Evolutionary conservation across 1,139 yeast species (phyloP), one percentile per base, ranked within the genome.

Genomic region (Suhomyces chickasaworum): DNA sequence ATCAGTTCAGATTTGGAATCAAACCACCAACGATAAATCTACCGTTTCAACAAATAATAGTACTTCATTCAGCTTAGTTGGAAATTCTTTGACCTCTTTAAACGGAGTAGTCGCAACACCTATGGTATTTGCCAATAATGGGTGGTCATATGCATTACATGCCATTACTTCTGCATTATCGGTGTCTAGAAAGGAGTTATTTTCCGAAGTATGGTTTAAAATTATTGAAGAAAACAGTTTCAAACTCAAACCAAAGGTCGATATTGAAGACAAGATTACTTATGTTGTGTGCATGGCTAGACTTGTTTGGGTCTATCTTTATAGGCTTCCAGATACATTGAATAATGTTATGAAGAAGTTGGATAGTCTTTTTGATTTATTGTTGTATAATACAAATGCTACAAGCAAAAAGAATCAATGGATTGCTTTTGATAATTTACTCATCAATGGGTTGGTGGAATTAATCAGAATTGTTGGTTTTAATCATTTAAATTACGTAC

Each of bases 271-370:
- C 48, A 83, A 84, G 52, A 73, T 80, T 1, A 78, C 81, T 1
- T 77, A 83, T 43, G 77, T 89, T 12, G 79, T 81, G 0, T 85
- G 93, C 45, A 67, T 84, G 7, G 77, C 96, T 0, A 71, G 97
- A 47, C 69, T 95, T 30, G 65, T 87, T 0, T 95, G 99, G 99
- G 96, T 91, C 0, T 93, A 87, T 59, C 69, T 91, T 27, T 89
- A 86, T 63, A 75, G 99, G 49, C 82, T 91, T 53, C 80, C 96
- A 0, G 99, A 95, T 56, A 86, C 97, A 0, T 71, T 91, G 54
- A 91, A 91, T 61, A 86, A 87, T 50, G 90, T 96, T 0, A 82
- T 91, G 2, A 85, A 89, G 61, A 59, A 65, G 53, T 59, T 69
- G 55, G 71, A 75, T 49, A 63, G 67, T 4, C 67, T 93, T 25